These are phyloP conservation scores for Naegleria lovaniensis DNA, from an alignment of 208 protist genomes.

Conservation along the genomic window DNA sequence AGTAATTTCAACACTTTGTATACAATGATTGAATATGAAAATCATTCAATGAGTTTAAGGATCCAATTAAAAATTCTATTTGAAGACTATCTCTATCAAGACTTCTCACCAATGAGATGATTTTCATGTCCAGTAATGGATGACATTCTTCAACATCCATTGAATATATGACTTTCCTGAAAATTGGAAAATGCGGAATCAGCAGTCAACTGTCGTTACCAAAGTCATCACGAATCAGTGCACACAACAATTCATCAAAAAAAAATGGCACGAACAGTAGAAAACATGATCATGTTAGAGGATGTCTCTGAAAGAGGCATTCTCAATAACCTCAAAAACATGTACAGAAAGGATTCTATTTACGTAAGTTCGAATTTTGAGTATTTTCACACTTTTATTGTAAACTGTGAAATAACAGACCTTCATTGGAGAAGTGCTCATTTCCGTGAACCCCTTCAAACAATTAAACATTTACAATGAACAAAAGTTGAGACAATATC, in stretches of 20 bases:
- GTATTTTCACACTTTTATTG: background rate
- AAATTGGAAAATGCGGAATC: too few relatives aligned
- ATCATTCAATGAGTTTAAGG: too few relatives aligned
- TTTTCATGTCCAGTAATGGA: too few relatives aligned
- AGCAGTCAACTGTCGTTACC: background rate
- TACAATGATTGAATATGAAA: too few relatives aligned
- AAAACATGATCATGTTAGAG: conserved; percentile 81
- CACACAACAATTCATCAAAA: background rate
- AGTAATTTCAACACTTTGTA: too few relatives aligned
- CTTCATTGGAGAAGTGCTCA: conserved; percentile 51
- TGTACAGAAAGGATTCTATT: conserved; percentile 43
- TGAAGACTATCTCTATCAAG: too few relatives aligned
- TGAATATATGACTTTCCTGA: too few relatives aligned
- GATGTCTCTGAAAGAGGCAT: conserved; percentile 76
- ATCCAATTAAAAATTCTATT: too few relatives aligned
- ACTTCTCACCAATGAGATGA: too few relatives aligned
- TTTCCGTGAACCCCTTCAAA: conserved; percentile 52
- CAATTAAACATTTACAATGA: background rate
- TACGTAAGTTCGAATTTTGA: conserved; percentile 7
- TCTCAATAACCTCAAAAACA: conserved; percentile 68
- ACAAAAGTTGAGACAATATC: background rate
- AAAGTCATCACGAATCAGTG: background rate
- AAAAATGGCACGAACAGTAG: conserved; percentile 49
- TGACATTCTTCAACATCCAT: too few relatives aligned
- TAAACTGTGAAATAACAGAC: conserved; percentile 25